Evolutionary conservation across 2,329 filamentous ascomycete genomes (phyloP).

Genomic region (Neophaeococcomyces aloes): DNA sequence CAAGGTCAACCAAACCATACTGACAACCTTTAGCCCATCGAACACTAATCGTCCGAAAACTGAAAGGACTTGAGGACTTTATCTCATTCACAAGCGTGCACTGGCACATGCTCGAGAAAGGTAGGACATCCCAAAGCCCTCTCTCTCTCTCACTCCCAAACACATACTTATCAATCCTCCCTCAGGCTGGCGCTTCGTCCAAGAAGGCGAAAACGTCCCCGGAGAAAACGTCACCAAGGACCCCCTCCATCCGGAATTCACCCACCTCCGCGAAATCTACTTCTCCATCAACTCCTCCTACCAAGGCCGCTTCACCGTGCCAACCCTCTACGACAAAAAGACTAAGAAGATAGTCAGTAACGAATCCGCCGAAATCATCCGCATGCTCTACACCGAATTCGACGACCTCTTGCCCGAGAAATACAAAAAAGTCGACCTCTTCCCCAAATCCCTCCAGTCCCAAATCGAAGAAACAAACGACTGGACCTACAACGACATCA

Average conservation of each 20-base stretch:
- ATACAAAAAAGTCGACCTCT: constrained; percentile 51
- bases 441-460: constrained; percentile 51
- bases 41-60: constrained; percentile 71
- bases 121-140: constrained; percentile 29
- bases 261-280: constrained; percentile 69
- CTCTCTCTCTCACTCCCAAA: not conserved
- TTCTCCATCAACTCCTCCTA: constrained; percentile 64
- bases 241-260: constrained; percentile 56
- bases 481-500: constrained; percentile 63
- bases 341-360: constrained; percentile 73
- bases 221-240: constrained; percentile 44
- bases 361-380: constrained; percentile 80
- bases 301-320: constrained; percentile 72
- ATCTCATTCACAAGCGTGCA: constrained; percentile 75
- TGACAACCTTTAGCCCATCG: constrained; percentile 55
- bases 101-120: constrained; percentile 70
- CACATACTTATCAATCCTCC: constrained; percentile 6
- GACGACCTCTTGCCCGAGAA: constrained; percentile 55
- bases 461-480: constrained; percentile 67
- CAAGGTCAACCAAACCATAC: not conserved
- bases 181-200: constrained; percentile 72
- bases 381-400: constrained; percentile 79
- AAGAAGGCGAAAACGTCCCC: constrained; percentile 48
- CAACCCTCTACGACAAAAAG: constrained; percentile 65
- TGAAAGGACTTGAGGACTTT: constrained; percentile 85